Evolutionary conservation across 2,329 filamentous ascomycete genomes (phyloP), one percentile per base, ranked within the genome.

Genomic region (Xylogone sp.): DNA sequence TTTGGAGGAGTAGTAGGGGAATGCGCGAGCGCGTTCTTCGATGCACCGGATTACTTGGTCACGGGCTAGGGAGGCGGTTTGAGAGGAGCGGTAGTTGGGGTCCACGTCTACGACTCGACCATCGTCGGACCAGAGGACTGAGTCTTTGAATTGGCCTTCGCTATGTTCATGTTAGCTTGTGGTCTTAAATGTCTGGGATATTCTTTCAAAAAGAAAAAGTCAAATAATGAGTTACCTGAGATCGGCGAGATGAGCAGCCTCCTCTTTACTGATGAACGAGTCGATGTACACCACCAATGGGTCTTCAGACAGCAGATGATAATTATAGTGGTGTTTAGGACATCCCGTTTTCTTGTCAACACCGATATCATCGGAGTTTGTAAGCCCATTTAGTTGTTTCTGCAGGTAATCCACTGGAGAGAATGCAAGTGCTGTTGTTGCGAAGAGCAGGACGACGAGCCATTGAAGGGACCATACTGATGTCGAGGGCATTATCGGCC

Each of bases 1-100:
- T 42, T 77, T 67, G 1, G 71, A 69, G 1, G 73, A 74, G 77
- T 78, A 82, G 62, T 78, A 79, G 61, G 82, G 79, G 64, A 83
- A 78, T 3, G 69, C 62, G 5, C 76, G 71, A 3, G 79, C 79
- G 47, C 79, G 77, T 20, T 71, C 64, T 58, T 82, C 79, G 52
- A 82, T 72, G 57, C 79, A 82, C 56, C 77, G 74, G 9, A 82
- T 75, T 0, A 68, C 69, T 12, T 60, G 46, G 53, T 74, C 69
- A 51, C 72, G 68, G 13, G 66, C 62, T 22, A 77, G 69, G 4
- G 73, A 68, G 9, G 70, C 66, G 47, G 65, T 66, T 47, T 79
- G 73, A 2, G 77, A 81, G 49, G 75, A 72, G 18, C 79, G 75
- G 42, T 53, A 53, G 13, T 39, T 48, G 22, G 44, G 42, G 31